Evolutionary conservation across 139 green algal genomes (phyloP), one percentile per base, ranked within the genome.

Genomic region (Picochlorum sp.): DNA sequence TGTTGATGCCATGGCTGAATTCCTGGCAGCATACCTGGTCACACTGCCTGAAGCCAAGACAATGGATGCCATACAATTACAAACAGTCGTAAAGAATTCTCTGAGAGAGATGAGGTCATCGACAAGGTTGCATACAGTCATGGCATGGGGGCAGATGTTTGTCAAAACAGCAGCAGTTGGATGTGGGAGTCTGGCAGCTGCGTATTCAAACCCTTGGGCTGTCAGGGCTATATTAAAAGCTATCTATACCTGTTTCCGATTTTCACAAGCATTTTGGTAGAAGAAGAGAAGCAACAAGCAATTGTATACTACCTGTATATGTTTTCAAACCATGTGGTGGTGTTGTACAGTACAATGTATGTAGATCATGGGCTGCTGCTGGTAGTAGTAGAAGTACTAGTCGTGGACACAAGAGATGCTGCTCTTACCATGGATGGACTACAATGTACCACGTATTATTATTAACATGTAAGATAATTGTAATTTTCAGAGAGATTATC

Each of bases 171-270:
- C 57, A 6, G 73, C 76, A 7, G 60, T 85, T 16, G 62, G 38
- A 16, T 81, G 75, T 50, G 73, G 73, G 14, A 78, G 73, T 15
- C 82, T 85, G 62, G 34, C n/a, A 9, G 54, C 56, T 16, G 66
- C 72, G 16, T 85, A 77, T 52, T 69, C 73, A n/a, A 84, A 85
- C 64, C 79, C 79, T 21, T 84, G 77, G 77, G 57, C 84, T 18
- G 79, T 77, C 14, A 51, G 75, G 16, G 79, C 79, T 0, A 34
- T 84, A 8, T 20, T 54, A 21, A 20, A 21, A 9, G 47, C 18
- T 9, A 21, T 54, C 11, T 54, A 26, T 54, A 54, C 47, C 6
- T 54, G 47, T 21, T 20, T 54, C 18, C 16, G 47, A 9, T 54
- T 54, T 54, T 20, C 47, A 9, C 16, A 21, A 54, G 8, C 47